Evolutionary conservation across 345 rosid genomes (phyloP), one percentile per base, ranked within the genome.

Genomic region (Aquilaria malaccensis): DNA sequence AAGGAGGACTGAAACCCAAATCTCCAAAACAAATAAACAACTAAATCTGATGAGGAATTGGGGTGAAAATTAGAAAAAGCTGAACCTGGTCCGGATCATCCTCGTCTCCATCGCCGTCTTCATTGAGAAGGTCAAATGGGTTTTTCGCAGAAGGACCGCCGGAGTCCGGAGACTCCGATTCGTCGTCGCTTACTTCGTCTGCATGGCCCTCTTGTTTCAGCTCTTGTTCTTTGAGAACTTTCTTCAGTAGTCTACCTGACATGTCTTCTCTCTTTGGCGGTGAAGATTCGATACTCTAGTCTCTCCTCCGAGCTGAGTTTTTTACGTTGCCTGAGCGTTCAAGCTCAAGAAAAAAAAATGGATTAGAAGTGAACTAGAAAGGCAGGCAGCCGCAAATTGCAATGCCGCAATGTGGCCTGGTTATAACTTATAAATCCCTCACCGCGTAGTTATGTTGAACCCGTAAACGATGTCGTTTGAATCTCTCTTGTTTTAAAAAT

Each of bases 191-290:
- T 4, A 57, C 69, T 33, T 51, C 59, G 4, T 62, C 56, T 4
- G 50, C 52, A 15, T 48, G 61, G 4, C 9, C 68, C 46, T 50
- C 76, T 22, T 59, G 76, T 6, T 56, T 78, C 9, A 75, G 82
- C 59, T 91, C 98, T 58, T 83, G 96, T 62, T 88, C 89, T 73
- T 83, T 77, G 67, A 88, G 72, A 56, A 84, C 80, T 73, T 83
- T 88, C 86, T 84, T 86, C 74, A 91, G 65, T 66, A 83, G 74
- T 67, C 98, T 80, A 64, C 70, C 85, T 56, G 96, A 91, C 98
- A 88, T 91, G 6, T 15, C 3, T 41, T n/a, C 0, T 10, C 13
- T 33, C 4, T n/a, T 3, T 12, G 43, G 7, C 5, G 43, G 43
- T 37, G 43, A 37, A 37, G 43, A 37, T 3, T 46, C 31, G 32